Conservation (phyloP, 2,329 filamentous ascomycete species). For the Bipolaris victoriae region DNA sequence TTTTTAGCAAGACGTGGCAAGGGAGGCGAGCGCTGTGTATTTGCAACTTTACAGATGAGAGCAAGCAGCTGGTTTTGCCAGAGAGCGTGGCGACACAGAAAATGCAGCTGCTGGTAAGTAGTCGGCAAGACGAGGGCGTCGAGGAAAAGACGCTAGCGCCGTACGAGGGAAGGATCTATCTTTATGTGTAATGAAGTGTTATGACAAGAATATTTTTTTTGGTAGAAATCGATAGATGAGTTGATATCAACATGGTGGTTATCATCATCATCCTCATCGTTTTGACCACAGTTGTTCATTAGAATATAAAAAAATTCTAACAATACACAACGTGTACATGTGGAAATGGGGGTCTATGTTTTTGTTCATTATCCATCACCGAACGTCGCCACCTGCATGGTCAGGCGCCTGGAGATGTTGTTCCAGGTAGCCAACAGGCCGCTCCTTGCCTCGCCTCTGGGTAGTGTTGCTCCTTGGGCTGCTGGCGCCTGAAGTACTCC, state of each 20-base stretch:
- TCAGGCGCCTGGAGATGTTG: conserved; percentile 40
- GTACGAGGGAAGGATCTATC: conserved; percentile 42
- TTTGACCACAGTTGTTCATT: no score
- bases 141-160: conserved; percentile 29
- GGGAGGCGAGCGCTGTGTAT: conserved; percentile 38
- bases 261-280: no score
- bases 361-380: conserved; percentile 1
- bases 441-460: conserved; percentile 21
- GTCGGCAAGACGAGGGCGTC: conserved; percentile 23
- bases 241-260: no score
- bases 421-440: conserved; percentile 42
- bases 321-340: no score
- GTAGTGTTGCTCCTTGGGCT: conserved; percentile 11
- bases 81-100: conserved; percentile 37
- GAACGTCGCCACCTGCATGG: conserved; percentile 28
- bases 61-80: conserved; percentile 44
- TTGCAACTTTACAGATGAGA: conserved; percentile 45
- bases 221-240: no score
- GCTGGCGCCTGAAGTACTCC: conserved; percentile 11
- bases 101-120: conserved; percentile 34
- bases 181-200: conserved; percentile 16
- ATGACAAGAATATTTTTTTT: neutral
- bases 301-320: no score
- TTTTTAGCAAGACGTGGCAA: conserved; percentile 46
- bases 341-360: no score